Evolutionary conservation across 1,139 yeast genomes (phyloP).

Genomic region (Williopsis jadinii): DNA sequence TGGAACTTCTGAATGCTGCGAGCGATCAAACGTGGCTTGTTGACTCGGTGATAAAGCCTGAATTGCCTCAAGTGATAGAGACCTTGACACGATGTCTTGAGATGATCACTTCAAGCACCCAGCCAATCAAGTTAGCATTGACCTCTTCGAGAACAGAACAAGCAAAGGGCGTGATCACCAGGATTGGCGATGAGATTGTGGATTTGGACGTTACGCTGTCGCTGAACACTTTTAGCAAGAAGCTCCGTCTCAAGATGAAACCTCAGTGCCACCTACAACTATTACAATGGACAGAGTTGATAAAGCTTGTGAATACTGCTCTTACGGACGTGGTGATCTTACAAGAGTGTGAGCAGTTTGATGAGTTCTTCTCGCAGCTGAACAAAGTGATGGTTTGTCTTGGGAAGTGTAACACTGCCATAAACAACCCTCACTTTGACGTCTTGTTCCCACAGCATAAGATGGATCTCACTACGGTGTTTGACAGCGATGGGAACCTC

Average conservation of each 20-base stretch:
- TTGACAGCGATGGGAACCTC: constrained; percentile 9
- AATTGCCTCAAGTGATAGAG: constrained; percentile 29
- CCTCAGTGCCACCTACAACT: constrained; percentile 6
- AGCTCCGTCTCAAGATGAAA: constrained; percentile 6
- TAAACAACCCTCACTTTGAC: constrained; percentile 17
- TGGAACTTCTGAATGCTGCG: constrained; percentile 8
- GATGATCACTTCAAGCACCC: constrained; percentile 23
- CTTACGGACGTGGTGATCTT: constrained; percentile 10
- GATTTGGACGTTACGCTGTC: constrained; percentile 14
- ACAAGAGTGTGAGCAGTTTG: constrained; percentile 1
- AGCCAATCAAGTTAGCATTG: constrained; percentile 26
- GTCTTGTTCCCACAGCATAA: constrained; percentile 18
- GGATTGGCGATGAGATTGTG: constrained; percentile 12
- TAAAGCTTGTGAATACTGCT: constrained; percentile 10
- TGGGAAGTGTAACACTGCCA: constrained; percentile 24
- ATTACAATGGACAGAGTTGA: constrained; percentile 11
- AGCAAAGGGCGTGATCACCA: constrained; percentile 18
- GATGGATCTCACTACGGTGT: constrained; percentile 6
- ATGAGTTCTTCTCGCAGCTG: constrained; percentile 8
- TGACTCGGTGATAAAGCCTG: constrained; percentile 29
- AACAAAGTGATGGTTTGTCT: constrained; percentile 28
- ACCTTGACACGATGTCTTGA: constrained; percentile 28
- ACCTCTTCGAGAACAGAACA: constrained; percentile 21
- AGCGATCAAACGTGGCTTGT: constrained; percentile 28
- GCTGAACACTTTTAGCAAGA: constrained; percentile 13